A percentile compares a stretch with the other conserved stretches of the same genome.
phyloP scores from a whole-genome alignment of 179 eudicot species.

The Beta lomatogona region DNA sequence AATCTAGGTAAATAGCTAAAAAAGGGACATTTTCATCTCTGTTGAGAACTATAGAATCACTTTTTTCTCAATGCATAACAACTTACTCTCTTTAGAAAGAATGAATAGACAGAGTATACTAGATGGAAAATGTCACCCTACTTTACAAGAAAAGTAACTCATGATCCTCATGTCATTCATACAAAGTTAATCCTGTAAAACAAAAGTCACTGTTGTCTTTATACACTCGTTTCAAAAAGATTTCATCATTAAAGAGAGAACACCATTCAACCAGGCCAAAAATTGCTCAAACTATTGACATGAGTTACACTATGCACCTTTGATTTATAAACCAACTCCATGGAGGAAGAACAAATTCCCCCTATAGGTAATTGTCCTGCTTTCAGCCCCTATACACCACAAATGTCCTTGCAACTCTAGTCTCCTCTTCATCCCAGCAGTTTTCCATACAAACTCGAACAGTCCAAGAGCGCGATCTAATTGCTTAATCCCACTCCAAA shows the following conservation, averaged over 20 bases:
- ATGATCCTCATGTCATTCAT: not conserved
- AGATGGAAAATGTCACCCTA: not conserved
- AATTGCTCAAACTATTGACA: not conserved
- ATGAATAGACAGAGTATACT: no score
- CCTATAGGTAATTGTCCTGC: constrained; percentile 51
- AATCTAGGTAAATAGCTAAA: no score
- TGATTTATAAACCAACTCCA: constrained; percentile 51
- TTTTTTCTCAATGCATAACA: no score
- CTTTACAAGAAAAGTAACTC: not conserved
- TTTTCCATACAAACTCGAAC: constrained; percentile 78
- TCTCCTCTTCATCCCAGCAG: constrained; percentile 56
- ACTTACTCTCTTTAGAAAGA: no score
- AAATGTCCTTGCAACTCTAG: constrained; percentile 79
- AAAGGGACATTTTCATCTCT: no score
- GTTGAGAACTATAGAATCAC: no score
- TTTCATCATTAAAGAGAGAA: not conserved
- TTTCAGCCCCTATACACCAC: constrained; percentile 68
- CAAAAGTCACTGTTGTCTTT: not conserved
- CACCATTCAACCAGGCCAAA: not conserved
- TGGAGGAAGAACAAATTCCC: constrained; percentile 66
- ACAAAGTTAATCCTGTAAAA: not conserved
- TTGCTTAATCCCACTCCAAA: constrained; percentile 70
- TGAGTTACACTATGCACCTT: not conserved
- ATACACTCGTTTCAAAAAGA: not conserved
- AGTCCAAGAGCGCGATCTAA: constrained; percentile 65